Evolutionary conservation across 2,329 filamentous ascomycete genomes (phyloP), one percentile per base, ranked within the genome.

Genomic region (Ceratocystis harringtonii): DNA sequence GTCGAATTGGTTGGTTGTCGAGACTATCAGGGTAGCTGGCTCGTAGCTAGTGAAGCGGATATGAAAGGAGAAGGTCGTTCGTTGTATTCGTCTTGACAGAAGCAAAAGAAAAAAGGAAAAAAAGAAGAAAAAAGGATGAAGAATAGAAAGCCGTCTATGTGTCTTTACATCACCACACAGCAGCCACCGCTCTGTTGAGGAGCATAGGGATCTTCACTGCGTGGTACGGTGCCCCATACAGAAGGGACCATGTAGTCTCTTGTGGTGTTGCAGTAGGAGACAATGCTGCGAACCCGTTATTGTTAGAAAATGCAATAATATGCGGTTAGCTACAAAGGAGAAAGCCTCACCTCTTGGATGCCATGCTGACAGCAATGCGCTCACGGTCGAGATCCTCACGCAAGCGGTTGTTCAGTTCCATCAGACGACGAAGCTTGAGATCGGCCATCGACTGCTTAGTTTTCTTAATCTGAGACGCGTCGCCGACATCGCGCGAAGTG

Each of bases 371-470:
- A 70, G 92, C 94, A 74, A 97, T 96, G 72, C 94, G 84, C 75
- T 95, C 91, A 75, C 94, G 85, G 72, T 97, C 94, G 69, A 99
- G 81, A 76, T 99, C 94, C 78, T 99, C 94, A 73, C 92, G 89
- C 76, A 99, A 80, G 72, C 94, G 88, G 77, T 90, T 90, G 82
- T 97, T 99, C 73, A 99, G 84, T 80, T 99, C 94, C 68, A 92
- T 97, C 77, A 99, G 82, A 70, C 94, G 88, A 73, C 94, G 87
- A 73, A 97, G 85, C 83, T 99, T 99, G 70, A 99, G 84, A 76
- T 99, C 94, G 71, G 92, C 92, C 90, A 99, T 97, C 75, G 90
- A 96, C 80, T 97, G 94, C 82, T 96, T 96, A 81, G 95, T 97
- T 80, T 92, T 95, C 82, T 84, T 85, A 72, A 85, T 83, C 75